phyloP scores from a whole-genome alignment of 331 rosid species.

The Acacia pycnantha region DNA sequence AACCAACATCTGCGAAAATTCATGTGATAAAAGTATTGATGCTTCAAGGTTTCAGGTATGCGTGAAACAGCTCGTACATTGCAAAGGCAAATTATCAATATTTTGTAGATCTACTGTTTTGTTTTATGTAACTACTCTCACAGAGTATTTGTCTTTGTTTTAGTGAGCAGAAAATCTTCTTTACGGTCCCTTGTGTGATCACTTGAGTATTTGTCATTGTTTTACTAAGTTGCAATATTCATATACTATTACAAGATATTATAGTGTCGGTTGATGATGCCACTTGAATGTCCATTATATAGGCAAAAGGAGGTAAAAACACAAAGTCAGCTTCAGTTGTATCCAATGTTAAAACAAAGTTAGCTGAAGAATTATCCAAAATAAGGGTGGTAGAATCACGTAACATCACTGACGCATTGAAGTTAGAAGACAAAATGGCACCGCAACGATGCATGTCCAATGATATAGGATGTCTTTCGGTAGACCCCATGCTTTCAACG shows the following conservation, averaged over 20 bases:
- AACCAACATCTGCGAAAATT: constrained; percentile 41
- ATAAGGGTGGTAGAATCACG: constrained; percentile 67
- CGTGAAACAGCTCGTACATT: neutral
- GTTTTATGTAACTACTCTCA: neutral
- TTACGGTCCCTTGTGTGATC: neutral
- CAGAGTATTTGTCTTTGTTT: neutral
- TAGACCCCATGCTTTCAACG: constrained; percentile 28
- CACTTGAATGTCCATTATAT: constrained; percentile 28
- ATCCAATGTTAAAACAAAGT: constrained; percentile 48
- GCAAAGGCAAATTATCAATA: neutral
- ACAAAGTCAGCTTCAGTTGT: constrained; percentile 35
- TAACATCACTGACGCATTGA: constrained; percentile 31
- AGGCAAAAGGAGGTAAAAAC: constrained; percentile 47
- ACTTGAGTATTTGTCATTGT: neutral
- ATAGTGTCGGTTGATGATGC: constrained; percentile 34
- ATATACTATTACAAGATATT: neutral
- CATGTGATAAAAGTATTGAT: constrained; percentile 19
- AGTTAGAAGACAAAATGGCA: constrained; percentile 33
- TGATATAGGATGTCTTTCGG: constrained; percentile 29
- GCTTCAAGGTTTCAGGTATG: constrained; percentile 53
- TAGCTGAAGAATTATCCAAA: constrained; percentile 72
- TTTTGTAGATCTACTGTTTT: constrained; percentile 1
- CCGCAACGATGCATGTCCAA: constrained; percentile 27
- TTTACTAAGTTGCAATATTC: constrained; percentile 4
- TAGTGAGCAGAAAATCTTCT: neutral